Evolutionary conservation across 768 basidiomycete species (phyloP), one percentile per base, ranked within the genome.

Genomic region (Amanita jacksonii): DNA sequence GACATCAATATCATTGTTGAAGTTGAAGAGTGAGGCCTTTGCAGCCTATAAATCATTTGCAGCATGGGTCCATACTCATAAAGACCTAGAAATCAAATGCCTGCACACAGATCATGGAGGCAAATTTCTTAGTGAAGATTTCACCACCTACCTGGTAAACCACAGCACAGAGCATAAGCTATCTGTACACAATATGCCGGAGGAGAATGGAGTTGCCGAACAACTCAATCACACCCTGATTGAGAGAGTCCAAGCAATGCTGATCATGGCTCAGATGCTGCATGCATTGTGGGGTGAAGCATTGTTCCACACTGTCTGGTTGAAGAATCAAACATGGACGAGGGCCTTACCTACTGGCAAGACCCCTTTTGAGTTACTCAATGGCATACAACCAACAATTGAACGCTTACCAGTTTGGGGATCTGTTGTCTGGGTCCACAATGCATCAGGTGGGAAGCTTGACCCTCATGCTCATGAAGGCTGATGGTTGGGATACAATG

Each of bases 41-140:
- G n/a, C n/a, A n/a, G n/a, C n/a, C n/a, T n/a, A n/a, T n/a, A n/a
- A n/a, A n/a, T n/a, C n/a, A n/a, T n/a, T n/a, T n/a, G n/a, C n/a
- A n/a, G n/a, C 33, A n/a, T 34, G 33, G 33, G 33, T 34, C 33
- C 6, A 34, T 6, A 34, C 33, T 34, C 33, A 34, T 12, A 6
- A n/a, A 6, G 13, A 34, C 5, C 6, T 16, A 5, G 5, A n/a
- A 5, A 54, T 64, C 43, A 54, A 59, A 44, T 41, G 43, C 27
- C 50, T 63, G 2, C 55, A 48, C 22, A 52, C 56, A 1, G 65
- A 70, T 50, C 53, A 57, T 1, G 62, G 68, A 0, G 59, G 62
- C 2, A 62, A 70, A 42, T 69, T 62, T 34, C 38, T 59, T 23
- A 52, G 54, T 20, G 41, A 56, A 0, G 52, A 55, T 3, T 58